A percentile compares a stretch with the other conserved stretches of the same genome.
phyloP scores from a whole-genome alignment of 768 basidiomycete genomes.

The Fomitopsis serialis region DNA sequence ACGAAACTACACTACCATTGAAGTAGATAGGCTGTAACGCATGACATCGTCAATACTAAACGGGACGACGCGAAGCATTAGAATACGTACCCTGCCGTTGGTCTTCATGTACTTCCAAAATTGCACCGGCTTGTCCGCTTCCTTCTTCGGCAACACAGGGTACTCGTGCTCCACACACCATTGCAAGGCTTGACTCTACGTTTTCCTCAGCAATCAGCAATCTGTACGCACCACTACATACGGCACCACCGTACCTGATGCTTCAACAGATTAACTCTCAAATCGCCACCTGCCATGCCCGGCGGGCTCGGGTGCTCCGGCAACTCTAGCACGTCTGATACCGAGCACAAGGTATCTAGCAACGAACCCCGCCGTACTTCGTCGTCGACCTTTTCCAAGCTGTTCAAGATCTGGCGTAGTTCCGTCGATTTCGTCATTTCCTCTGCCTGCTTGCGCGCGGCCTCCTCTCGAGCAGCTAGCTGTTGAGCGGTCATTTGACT shows the following conservation, averaged over 20 bases:
- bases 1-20: constrained; percentile 23
- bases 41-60: not conserved
- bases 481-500: constrained; percentile 18
- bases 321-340: constrained; percentile 66
- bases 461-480: constrained; percentile 30
- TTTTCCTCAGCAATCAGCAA: constrained; percentile 1
- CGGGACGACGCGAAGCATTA: too few species aligned
- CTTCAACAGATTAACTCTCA: constrained; percentile 69
- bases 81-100: constrained; percentile 42
- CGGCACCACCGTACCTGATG: constrained; percentile 61
- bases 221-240: not conserved
- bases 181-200: constrained; percentile 72
- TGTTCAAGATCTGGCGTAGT: constrained; percentile 56
- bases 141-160: constrained; percentile 63
- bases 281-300: constrained; percentile 54
- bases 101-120: constrained; percentile 77
- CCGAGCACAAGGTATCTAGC: constrained; percentile 62
- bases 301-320: constrained; percentile 73
- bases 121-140: constrained; percentile 72
- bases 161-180: constrained; percentile 85
- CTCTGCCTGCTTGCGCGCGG: constrained; percentile 41
- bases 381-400: constrained; percentile 73
- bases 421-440: constrained; percentile 58
- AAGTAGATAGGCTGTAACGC: constrained; percentile 30
- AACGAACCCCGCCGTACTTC: constrained; percentile 67